These are phyloP conservation scores for Skeletonema grethae DNA, from an alignment of 108 stramenopile species.

Conservation along the genomic window DNA sequence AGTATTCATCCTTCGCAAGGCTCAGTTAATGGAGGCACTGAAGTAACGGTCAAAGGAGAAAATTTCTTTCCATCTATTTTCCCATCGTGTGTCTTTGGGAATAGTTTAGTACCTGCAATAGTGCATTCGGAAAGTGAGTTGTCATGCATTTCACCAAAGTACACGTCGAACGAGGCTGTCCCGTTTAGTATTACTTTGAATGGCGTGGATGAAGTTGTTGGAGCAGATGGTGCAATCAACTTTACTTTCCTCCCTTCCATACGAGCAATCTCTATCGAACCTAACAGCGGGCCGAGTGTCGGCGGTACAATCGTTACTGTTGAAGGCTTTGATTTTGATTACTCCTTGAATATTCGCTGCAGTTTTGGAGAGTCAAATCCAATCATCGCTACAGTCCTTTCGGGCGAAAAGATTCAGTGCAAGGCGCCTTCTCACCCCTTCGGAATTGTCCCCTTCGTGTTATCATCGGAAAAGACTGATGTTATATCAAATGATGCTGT, in stretches of 20 bases:
- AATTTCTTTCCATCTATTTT: constrained; percentile 11
- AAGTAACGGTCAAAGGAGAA: constrained; percentile 32
- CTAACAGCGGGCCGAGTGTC: constrained; percentile 26
- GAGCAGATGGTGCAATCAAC: background rate
- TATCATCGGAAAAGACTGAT: constrained; percentile 12
- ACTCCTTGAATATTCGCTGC: constrained; percentile 17
- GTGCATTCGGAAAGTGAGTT: constrained; percentile 27
- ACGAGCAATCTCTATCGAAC: constrained; percentile 26
- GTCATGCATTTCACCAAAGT: constrained; percentile 32
- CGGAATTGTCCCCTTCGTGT: constrained; percentile 23
- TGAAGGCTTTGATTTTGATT: constrained; percentile 24
- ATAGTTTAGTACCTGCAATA: constrained; percentile 11
- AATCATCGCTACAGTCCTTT: constrained; percentile 9
- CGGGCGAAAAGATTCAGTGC: constrained; percentile 29
- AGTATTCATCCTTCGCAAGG: constrained; percentile 31
- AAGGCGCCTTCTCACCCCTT: constrained; percentile 37
- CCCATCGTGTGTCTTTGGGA: constrained; percentile 30
- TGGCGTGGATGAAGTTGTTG: constrained; percentile 18
- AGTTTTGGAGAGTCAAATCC: constrained; percentile 15
- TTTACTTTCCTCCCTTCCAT: constrained; percentile 23
- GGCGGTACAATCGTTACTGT: constrained; percentile 46
- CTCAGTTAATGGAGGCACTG: constrained; percentile 36
- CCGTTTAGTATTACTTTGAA: constrained; percentile 35
- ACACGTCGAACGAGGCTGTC: constrained; percentile 6
- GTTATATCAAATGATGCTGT: constrained; percentile 16